Conservation (phyloP, 164 flowering plant genomes). For the Buxus sempervirens region DNA sequence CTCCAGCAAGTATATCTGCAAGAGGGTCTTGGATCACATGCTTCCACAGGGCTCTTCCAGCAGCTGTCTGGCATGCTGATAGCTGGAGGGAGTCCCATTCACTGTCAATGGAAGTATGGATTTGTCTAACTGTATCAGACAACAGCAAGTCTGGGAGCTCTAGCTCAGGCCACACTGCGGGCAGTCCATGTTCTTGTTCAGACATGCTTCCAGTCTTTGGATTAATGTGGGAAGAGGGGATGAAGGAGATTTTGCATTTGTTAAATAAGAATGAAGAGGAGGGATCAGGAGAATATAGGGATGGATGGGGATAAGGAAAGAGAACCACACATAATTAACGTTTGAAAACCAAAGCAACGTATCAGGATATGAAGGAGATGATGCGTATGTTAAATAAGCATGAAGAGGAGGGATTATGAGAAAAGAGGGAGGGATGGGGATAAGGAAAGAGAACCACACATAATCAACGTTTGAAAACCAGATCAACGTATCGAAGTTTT, state of each 20-base stretch:
- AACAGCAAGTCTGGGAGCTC: constrained; percentile 47
- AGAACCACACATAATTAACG: constrained; percentile 81
- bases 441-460: constrained; percentile 95
- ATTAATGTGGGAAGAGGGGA: constrained; percentile 13
- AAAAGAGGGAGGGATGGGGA: constrained; percentile 28
- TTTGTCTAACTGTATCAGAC: constrained; percentile 35
- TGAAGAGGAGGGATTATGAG: constrained; percentile 9
- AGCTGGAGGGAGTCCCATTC: constrained; percentile 66
- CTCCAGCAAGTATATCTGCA: constrained; percentile 83
- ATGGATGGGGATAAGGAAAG: constrained; percentile 65
- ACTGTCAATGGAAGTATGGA: constrained; percentile 56
- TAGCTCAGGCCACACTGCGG: constrained; percentile 44
- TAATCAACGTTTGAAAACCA: constrained; percentile 40
- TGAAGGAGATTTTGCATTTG: constrained; percentile 29
- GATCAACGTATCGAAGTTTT: constrained; percentile 32
- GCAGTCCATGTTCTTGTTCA: constrained; percentile 29
- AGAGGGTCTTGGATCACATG: constrained; percentile 72
- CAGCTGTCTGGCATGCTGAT: constrained; percentile 89
- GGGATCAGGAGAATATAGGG: constrained; percentile 6
- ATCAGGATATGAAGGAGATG: constrained; percentile 28
- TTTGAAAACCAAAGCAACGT: constrained; percentile 31
- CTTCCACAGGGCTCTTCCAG: constrained; percentile 90
- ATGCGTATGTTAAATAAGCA: constrained; percentile 20
- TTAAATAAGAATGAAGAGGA: constrained; percentile 8
- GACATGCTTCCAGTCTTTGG: constrained; percentile 49